Conservation (phyloP, 2,329 filamentous ascomycete genomes). For the Didymosphaeria variabile region DNA sequence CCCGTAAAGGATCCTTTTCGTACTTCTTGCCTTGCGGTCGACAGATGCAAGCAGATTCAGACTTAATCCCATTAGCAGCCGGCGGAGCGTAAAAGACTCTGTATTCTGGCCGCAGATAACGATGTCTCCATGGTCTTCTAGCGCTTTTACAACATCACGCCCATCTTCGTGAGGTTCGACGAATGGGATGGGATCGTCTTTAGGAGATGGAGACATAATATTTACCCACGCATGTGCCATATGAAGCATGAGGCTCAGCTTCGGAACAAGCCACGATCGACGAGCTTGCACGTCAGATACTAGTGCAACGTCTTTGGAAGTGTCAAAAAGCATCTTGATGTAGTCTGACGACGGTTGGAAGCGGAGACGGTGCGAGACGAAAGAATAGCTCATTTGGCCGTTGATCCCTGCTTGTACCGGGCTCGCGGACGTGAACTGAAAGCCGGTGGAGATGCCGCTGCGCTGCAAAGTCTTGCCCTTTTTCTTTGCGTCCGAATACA, state of each 20-base stretch:
- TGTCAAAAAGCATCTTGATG: conserved; percentile 5
- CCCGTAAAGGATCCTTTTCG: neutral
- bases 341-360: conserved; percentile 1
- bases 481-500: neutral
- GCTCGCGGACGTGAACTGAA: neutral
- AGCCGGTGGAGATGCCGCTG: neutral
- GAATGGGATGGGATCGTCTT: neutral
- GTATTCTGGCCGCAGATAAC: neutral
- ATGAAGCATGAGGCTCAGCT: conserved; percentile 10
- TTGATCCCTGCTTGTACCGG: neutral
- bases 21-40: neutral
- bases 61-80: conserved; percentile 3
- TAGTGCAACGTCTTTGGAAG: neutral
- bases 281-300: neutral
- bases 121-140: neutral
- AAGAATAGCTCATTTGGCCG: neutral
- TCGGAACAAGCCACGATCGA: conserved; percentile 9
- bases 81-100: neutral
- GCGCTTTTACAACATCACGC: neutral
- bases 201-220: neutral
- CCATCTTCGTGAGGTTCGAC: conserved; percentile 3
- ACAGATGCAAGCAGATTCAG: conserved; percentile 5
- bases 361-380: neutral
- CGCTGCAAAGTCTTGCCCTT: neutral
- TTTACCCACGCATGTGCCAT: conserved; percentile 1